A percentile compares a stretch with the other conserved stretches of the same genome.
Evolutionary conservation across 768 basidiomycete genomes (phyloP).

Genomic region (Thelephora ganbajun): DNA sequence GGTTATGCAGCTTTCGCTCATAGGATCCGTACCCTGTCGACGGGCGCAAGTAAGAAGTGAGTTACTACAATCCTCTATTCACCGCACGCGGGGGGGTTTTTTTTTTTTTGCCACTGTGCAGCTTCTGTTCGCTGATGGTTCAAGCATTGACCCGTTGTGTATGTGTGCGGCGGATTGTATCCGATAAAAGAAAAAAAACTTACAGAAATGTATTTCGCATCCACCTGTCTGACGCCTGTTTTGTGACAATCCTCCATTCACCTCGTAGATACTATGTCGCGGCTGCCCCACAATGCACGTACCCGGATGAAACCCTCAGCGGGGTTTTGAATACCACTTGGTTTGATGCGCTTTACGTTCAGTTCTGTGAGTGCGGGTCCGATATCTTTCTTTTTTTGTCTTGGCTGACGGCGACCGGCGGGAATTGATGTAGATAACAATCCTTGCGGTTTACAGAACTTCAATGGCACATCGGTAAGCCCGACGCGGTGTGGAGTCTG

Average conservation of each 20-base stretch:
- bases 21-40: slow-evolving; percentile 19
- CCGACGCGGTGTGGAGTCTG: slow-evolving; percentile 3
- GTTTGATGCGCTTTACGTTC: slow-evolving; percentile 29
- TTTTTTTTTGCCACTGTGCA: too few relatives aligned
- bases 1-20: slow-evolving; percentile 24
- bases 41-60: slow-evolving; percentile 21
- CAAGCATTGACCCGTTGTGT: too few relatives aligned
- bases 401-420: neutral
- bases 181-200: too few relatives aligned
- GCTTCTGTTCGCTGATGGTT: too few relatives aligned
- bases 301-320: slow-evolving; percentile 24
- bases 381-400: slow-evolving; percentile 2
- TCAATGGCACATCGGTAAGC: slow-evolving; percentile 38
- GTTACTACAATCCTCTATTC: too few relatives aligned
- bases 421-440: slow-evolving; percentile 25
- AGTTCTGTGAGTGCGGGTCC: slow-evolving; percentile 27
- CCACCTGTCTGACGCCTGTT: neutral
- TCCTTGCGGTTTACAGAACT: slow-evolving; percentile 30
- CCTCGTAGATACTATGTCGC: slow-evolving; percentile 20
- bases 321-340: slow-evolving; percentile 19
- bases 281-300: slow-evolving; percentile 26
- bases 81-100: too few relatives aligned
- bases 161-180: too few relatives aligned
- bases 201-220: too few relatives aligned
- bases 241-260: too few relatives aligned